Evolutionary conservation across 2,329 filamentous ascomycete genomes (phyloP).

Genomic region (Daldinia sp.): DNA sequence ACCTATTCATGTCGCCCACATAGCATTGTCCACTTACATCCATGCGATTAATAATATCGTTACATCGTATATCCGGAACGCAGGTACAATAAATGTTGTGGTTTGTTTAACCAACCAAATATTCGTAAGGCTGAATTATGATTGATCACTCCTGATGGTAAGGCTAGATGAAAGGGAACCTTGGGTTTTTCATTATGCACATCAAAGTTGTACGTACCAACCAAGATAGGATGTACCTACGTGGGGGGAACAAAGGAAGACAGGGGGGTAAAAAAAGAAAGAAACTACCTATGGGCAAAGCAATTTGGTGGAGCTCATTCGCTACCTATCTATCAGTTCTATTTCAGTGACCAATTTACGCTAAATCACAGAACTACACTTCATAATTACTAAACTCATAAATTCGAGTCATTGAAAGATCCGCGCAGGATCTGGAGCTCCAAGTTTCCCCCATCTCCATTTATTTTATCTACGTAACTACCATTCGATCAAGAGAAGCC

Average conservation of each 20-base stretch:
- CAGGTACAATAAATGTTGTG: not conserved
- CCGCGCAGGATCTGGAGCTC: not conserved
- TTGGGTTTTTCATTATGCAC: not conserved
- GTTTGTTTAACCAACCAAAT: not conserved
- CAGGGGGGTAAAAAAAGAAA: slow-evolving; percentile 6
- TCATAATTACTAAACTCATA: not conserved
- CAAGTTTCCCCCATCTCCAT: not conserved
- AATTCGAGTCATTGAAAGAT: slow-evolving; percentile 9
- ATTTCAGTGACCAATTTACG: slow-evolving; percentile 29
- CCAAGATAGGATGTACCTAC: not conserved
- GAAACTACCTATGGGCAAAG: not conserved
- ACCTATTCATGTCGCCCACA: too few species aligned
- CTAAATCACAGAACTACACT: slow-evolving; percentile 18
- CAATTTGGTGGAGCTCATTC: slow-evolving; percentile 12
- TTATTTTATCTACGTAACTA: not conserved
- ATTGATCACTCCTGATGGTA: slow-evolving; percentile 10
- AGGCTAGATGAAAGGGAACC: slow-evolving; percentile 5
- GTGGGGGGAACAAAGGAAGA: slow-evolving; percentile 19
- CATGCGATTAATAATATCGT: not conserved
- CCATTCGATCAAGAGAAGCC: not conserved
- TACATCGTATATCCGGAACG: slow-evolving; percentile 1
- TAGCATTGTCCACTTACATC: not conserved
- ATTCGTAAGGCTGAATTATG: slow-evolving; percentile 6
- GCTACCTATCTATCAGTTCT: slow-evolving; percentile 11
- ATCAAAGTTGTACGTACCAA: slow-evolving; percentile 4